Base-by-base conservation (phyloP, 2,329 filamentous ascomycete species). In the Oidium heveae region DNA sequence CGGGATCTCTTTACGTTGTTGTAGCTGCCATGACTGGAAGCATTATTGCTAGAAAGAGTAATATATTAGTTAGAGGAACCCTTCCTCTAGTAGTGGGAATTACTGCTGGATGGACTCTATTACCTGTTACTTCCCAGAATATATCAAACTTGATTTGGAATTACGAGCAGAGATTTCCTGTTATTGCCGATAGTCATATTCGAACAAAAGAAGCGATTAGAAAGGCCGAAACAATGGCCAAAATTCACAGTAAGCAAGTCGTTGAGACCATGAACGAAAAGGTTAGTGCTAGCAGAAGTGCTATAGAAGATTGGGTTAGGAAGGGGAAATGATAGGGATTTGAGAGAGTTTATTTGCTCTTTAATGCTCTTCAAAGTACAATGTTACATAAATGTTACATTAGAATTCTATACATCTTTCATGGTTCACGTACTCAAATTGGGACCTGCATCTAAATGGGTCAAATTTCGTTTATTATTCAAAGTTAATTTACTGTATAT, bases 1-100 rank as follows among this genome's bases (percentile, higher is more conserved):
- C 91, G 36, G 89, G 89, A 28, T 74, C 80, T 57, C 79, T 96
- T 61, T 96, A 96, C 70, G 87, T 96, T 50, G 76, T 95, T 33
- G 88, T 98, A 51, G 82, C 88, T 44, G 81, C 86, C 63, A 95
- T 98, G 88, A 86, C 91, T 37, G 91, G 89, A 61, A 87, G 80
- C 68, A 96, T 98, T 66, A 72, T 95, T 55, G 79, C 85, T 55
- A 80, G 89, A 59, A 93, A 94, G 72, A 80, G 89, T 62, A 88
- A 84, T 68, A 75, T 96, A 58, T 67, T 94, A 58, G 71, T 98
- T 54, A 80, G 91, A 61, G 80, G 82, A 54, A 72, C 80, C 1
- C 75, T 84, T 1, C 91, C 91, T 12, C 68, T 89, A 52, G 80
- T 81, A 20, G 78, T 95, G 46, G 91, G 88, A 60, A 71, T 94